A percentile compares a stretch with the other conserved stretches of the same genome.
Evolutionary conservation across 2,329 filamentous ascomycete genomes (phyloP).

Genomic region (Cladophialophora exuberans): DNA sequence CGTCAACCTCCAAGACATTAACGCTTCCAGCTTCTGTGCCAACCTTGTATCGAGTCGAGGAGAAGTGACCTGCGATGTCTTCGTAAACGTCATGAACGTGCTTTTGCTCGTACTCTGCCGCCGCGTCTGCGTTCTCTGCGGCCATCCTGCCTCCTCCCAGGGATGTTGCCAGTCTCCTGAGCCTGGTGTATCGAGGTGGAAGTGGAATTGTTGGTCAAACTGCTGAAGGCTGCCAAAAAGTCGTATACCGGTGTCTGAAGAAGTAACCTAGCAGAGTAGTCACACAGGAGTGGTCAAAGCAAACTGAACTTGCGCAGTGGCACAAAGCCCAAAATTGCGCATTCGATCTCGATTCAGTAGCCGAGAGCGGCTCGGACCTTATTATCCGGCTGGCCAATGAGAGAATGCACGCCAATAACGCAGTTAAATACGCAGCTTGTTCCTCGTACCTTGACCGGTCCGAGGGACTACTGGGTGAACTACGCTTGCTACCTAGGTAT

Average conservation of each 20-base stretch:
- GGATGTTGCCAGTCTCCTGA: neutral
- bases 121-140: neutral
- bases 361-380: constrained; percentile 11
- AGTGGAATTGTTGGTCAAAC: no score
- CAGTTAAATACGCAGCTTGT: no score
- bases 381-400: neutral
- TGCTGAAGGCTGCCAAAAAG: no score
- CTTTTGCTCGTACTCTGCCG: constrained; percentile 70
- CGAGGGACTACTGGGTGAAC: no score
- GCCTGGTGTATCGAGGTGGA: neutral
- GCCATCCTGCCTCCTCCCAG: constrained; percentile 10
- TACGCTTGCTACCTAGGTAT: no score
- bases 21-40: constrained; percentile 7
- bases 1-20: constrained; percentile 26
- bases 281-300: neutral
- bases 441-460: no score
- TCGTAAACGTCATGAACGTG: constrained; percentile 92
- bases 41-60: constrained; percentile 64
- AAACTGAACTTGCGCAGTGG: neutral
- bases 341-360: constrained; percentile 9
- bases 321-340: constrained; percentile 12
- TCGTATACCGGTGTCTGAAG: neutral
- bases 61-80: constrained; percentile 54
- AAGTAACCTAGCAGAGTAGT: neutral
- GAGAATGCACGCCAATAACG: no score